Evolutionary conservation across 495 filamentous ascomycete genomes (phyloP).

Genomic region (Tuber umbilicatum): DNA sequence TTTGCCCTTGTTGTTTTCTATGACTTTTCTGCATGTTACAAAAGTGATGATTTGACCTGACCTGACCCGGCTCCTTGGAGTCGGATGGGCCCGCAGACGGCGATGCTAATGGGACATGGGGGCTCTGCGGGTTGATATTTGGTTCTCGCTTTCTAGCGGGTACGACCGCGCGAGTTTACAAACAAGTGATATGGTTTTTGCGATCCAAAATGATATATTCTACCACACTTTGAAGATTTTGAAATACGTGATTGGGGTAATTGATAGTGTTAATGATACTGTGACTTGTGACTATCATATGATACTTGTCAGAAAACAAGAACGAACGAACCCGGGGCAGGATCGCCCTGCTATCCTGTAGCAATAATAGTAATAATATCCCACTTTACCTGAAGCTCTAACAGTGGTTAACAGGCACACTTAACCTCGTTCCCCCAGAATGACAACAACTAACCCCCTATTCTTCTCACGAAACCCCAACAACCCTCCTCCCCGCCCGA

Average conservation of each 20-base stretch:
- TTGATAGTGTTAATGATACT: background rate
- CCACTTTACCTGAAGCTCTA: background rate
- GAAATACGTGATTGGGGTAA: background rate
- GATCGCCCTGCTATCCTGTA: background rate
- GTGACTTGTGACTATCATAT: background rate
- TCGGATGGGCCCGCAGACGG: background rate
- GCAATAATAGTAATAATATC: background rate
- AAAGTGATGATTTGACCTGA: background rate
- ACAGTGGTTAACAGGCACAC: background rate
- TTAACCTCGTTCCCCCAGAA: too few relatives aligned
- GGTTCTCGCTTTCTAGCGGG: background rate
- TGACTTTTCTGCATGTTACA: background rate
- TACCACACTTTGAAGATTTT: background rate
- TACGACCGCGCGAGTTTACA: background rate
- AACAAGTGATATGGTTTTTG: background rate
- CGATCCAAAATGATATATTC: background rate
- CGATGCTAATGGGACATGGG: background rate
- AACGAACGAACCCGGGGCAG: background rate
- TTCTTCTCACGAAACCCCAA: background rate
- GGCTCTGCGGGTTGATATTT: background rate
- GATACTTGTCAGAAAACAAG: background rate
- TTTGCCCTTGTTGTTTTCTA: constrained; percentile 5
- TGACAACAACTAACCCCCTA: too few relatives aligned
- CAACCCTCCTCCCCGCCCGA: background rate
- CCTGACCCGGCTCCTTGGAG: background rate